Base-by-base conservation (phyloP, 2,329 filamentous ascomycete species). In the Phyllosticta paracitricarpa region DNA sequence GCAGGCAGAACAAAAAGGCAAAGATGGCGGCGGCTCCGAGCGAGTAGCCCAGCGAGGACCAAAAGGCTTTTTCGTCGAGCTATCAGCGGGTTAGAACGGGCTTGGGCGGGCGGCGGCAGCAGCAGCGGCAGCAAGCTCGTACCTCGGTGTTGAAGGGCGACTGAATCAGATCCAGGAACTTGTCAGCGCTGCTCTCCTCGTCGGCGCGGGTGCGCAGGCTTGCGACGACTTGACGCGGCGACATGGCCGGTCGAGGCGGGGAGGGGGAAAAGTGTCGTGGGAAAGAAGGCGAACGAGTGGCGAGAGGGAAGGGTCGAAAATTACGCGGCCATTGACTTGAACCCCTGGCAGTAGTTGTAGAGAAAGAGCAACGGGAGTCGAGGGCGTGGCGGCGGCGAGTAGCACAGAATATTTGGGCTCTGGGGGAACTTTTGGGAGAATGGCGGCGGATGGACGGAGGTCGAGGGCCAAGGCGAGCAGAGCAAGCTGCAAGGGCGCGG, bases 1-100 rank as follows among this genome's bases (percentile, higher is more conserved):
- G 80, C 68, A 97, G 79, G 64, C 91, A 96, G 81, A 97, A 99
- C 65, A 86, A 76, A 62, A 96, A 72, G 64, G 90, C 86, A 67
- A 96, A 86, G 66, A 86, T 79, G 64, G 82, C 69, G 8, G 91
- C 90, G 70, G 94, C 79, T 61, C 84, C 88, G 54, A 97, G 71
- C 2, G 93, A 96, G 24, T 89, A 91, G 65, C 80, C 89, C 54
- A 97, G 77, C 56, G 92, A 91, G 62, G 89, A 88, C 75, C 87
- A 85, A 63, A 97, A 81, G 53, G 91, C 88, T 62, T 82, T 79
- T 64, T 77, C 69, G 67, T 78, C 75, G 63, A 85, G 77, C 83
- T 86, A 67, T 56, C 6, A 40, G 33, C 33, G 33, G 19, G 33
- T 61, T n/a, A 24, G 17, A 59, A 25, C n/a, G n/a, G 19, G 58